Evolutionary conservation across 495 filamentous ascomycete species (phyloP), one percentile per base, ranked within the genome.

Genomic region (Penicillium herquei): DNA sequence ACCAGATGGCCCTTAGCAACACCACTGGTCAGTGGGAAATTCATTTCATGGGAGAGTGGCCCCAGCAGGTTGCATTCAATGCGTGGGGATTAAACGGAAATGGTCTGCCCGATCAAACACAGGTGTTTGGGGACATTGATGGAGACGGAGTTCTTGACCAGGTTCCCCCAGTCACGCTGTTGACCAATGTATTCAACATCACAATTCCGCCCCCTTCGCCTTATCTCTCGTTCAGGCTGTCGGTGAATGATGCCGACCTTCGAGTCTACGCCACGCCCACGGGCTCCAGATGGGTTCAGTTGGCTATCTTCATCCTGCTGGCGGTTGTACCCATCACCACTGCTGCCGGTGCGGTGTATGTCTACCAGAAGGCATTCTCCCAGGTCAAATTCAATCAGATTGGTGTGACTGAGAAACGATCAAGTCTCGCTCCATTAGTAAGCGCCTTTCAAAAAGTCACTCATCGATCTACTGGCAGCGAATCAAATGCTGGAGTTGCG

Each of bases 301-400:
- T 89, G 30, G 62, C 67, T 10, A 62, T 88, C 40, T 86, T 78
- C 60, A 57, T 83, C 18, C 70, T 88, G 2, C 72, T 88, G 33
- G 74, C 69, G 63, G 52, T 85, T 37, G 59, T 87, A 9, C 85
- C 86, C 1, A 54, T 82, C 18, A 5, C 75, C 7, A 78, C 78
- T 3, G 84, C 72, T 14, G 65, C 63, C 1, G 58, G 73, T 9
- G 83, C 77, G 39, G 76, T 84, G 3, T 87, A 77, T 64, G 66
- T 81, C 16, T 89, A 86, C 72, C 77, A 85, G 74, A 77, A 79
- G 51, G 81, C 80, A n/a, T 89, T 88, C 73, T 89, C 88, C 70
- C 79, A 84, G 46, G 83, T 89, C 71, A 89, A 88, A 66, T 82
- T 88, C 73, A 88, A 87, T 65, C 75, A 87, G 62, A 71, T 81